phyloP scores from a whole-genome alignment of 371 early-diverging fungal species.

The Haplosporangium sp. region DNA sequence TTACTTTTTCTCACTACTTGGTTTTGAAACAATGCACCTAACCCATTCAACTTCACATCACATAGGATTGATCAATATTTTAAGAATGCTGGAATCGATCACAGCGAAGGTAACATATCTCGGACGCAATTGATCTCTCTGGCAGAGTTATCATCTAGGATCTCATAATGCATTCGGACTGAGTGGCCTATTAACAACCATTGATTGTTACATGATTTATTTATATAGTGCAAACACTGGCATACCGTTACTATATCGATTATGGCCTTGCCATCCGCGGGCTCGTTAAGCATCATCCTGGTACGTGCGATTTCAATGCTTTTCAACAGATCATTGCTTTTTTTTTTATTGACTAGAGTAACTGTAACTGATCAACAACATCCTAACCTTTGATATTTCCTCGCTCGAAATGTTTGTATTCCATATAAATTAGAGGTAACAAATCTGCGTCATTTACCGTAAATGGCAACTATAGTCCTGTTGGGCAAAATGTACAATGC shows the following conservation, averaged over 20 bases:
- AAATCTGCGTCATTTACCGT: background rate
- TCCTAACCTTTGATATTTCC: too few species aligned
- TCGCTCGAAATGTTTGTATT: too few species aligned
- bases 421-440: slow-evolving; percentile 8
- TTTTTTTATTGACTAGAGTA: background rate
- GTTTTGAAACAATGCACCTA: too few species aligned
- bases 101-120: slow-evolving; percentile 16
- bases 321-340: background rate
- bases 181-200: background rate
- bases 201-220: background rate
- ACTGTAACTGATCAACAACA: too few species aligned
- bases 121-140: background rate
- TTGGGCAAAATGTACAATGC: too few species aligned
- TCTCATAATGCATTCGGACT: background rate
- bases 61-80: slow-evolving; percentile 40
- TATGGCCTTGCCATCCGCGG: slow-evolving; percentile 89
- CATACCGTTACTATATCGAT: slow-evolving; percentile 68
- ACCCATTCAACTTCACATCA: background rate
- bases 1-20: too few species aligned
- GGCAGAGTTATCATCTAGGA: background rate
- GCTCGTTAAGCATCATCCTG: slow-evolving; percentile 72
- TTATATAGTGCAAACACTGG: slow-evolving; percentile 52
- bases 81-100: slow-evolving; percentile 21
- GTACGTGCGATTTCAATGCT: slow-evolving; percentile 16
- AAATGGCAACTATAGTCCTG: background rate